phyloP scores from a whole-genome alignment of 805 yeast genomes.

The Starmerella ratchasimensis region DNA sequence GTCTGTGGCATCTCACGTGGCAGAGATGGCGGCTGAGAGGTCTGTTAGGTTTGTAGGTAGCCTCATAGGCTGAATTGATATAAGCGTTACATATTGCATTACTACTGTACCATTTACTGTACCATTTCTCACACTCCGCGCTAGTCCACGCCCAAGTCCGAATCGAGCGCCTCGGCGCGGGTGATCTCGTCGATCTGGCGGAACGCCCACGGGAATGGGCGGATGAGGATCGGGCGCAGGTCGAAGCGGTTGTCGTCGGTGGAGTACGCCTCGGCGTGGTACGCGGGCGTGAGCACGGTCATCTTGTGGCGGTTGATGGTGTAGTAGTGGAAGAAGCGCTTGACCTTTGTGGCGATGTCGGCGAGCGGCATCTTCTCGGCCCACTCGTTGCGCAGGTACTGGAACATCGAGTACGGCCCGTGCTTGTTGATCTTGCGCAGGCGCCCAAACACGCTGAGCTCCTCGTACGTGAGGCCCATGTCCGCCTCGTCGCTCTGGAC shows the following conservation, averaged over 20 bases:
- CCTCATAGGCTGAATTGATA: no score
- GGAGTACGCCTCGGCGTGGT: constrained; percentile 95
- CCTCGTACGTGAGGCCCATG: constrained; percentile 98
- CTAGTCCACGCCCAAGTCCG: no score
- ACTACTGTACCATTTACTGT: no score
- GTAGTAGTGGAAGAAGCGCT: constrained; percentile 81
- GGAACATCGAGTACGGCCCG: constrained; percentile 92
- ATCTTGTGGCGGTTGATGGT: constrained; percentile 94
- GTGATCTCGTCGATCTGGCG: constrained; percentile 76
- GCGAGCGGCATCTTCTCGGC: constrained; percentile 57
- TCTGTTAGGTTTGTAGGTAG: no score
- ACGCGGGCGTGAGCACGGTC: constrained; percentile 93
- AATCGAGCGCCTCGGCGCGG: no score
- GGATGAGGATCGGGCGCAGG: constrained; percentile 84
- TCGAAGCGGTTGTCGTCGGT: constrained; percentile 97
- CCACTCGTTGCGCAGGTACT: constrained; percentile 86
- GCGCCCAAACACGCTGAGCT: constrained; percentile 77
- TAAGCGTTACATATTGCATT: no score
- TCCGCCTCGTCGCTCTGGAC: constrained; percentile 95
- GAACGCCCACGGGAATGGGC: constrained; percentile 85
- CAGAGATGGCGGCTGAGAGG: no score
- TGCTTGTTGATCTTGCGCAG: constrained; percentile 84
- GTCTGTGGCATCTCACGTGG: no score
- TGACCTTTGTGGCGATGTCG: constrained; percentile 82
- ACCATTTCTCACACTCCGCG: no score